Evolutionary conservation across 768 basidiomycete species (phyloP).

Genomic region (Vishniacozyma victoriae): DNA sequence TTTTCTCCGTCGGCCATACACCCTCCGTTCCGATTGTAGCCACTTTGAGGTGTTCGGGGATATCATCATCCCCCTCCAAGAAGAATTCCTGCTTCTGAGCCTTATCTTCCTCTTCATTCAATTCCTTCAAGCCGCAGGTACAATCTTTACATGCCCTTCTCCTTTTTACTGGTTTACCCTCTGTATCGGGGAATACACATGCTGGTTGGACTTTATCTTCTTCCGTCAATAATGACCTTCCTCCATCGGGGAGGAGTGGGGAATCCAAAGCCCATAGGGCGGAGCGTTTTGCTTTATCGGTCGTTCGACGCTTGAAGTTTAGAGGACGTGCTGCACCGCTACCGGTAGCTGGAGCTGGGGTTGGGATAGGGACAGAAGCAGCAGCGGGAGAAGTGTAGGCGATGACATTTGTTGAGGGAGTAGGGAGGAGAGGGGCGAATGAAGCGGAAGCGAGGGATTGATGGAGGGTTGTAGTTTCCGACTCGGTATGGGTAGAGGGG

Average conservation of each 20-base stretch:
- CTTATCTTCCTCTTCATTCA: conserved; percentile 71
- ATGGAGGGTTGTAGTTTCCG: conserved; percentile 18
- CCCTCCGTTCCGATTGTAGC: conserved; percentile 44
- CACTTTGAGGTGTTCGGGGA: conserved; percentile 35
- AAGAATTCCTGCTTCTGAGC: conserved; percentile 44
- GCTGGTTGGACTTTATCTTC: conserved; percentile 74
- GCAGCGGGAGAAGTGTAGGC: conserved; percentile 36
- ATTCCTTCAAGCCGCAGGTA: conserved; percentile 89
- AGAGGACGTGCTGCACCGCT: conserved; percentile 35
- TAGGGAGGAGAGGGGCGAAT: conserved; percentile 26
- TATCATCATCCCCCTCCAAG: conserved; percentile 57
- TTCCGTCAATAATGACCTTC: conserved; percentile 73
- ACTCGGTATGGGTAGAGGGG: conserved; percentile 10
- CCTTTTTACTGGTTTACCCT: conserved; percentile 43
- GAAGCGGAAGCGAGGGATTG: conserved; percentile 12
- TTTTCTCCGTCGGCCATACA: conserved; percentile 45
- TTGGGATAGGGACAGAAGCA: not conserved
- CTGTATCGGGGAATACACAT: conserved; percentile 52
- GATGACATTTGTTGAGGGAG: conserved; percentile 23
- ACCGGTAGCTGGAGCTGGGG: conserved; percentile 5
- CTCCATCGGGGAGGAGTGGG: conserved; percentile 68
- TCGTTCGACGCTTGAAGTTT: conserved; percentile 36
- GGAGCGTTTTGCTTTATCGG: conserved; percentile 70
- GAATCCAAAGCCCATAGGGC: conserved; percentile 80
- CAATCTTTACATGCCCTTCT: conserved; percentile 84